Evolutionary conservation across 2,329 filamentous ascomycete genomes (phyloP).

Genomic region (Westerdykella sp.): DNA sequence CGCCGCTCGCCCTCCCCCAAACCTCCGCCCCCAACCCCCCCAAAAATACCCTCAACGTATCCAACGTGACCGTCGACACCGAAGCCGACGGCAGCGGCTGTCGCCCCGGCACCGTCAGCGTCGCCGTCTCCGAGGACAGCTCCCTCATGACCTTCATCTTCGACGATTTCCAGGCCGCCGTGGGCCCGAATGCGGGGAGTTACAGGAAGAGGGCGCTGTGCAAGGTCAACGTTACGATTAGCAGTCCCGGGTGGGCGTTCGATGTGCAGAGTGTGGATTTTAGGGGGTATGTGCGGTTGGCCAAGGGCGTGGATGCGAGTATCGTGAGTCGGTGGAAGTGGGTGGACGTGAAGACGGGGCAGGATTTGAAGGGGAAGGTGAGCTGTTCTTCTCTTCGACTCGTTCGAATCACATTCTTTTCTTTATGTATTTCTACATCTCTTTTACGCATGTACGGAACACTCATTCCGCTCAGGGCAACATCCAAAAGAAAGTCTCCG

Average conservation of each 20-base stretch:
- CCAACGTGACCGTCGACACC: conserved; percentile 10
- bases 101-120: conserved; percentile 15
- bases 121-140: conserved; percentile 16
- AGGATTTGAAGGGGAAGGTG: conserved; percentile 23
- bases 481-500: conserved; percentile 17
- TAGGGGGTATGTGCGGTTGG: conserved; percentile 17
- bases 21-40: not conserved
- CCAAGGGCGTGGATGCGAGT: conserved; percentile 17
- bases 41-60: not conserved
- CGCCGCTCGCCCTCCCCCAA: not conserved
- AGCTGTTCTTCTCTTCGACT: not conserved
- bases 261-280: conserved; percentile 21
- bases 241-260: conserved; percentile 20
- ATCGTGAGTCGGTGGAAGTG: conserved; percentile 26
- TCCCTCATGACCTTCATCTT: conserved; percentile 21
- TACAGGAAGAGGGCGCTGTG: conserved; percentile 21
- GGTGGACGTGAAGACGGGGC: conserved; percentile 14
- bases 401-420: too few relatives aligned
- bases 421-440: too few relatives aligned
- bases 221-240: conserved; percentile 18
- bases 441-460: too few relatives aligned
- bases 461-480: conserved; percentile 12
- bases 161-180: conserved; percentile 21
- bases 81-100: conserved; percentile 17
- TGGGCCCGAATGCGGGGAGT: conserved; percentile 15